Percentiles rank a stretch among this genome's conserved stretches.
Conservation (phyloP, 306 rosid species). For the Vachellia collinsii region DNA sequence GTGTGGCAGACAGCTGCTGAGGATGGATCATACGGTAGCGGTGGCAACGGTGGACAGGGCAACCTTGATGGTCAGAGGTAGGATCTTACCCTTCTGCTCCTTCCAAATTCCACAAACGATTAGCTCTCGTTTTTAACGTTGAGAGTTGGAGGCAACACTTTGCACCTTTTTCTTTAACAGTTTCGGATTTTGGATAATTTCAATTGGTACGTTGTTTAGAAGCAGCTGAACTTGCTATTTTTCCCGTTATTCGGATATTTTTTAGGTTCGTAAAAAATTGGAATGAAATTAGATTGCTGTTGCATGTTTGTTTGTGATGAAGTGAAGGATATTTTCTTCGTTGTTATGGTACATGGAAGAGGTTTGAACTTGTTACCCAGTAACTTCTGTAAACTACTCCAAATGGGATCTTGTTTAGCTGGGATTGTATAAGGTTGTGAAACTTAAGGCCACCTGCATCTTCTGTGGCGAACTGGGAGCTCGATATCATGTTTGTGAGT, state of each 20-base stretch:
- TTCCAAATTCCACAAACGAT: neutral
- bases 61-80: constrained; percentile 89
- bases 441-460: neutral
- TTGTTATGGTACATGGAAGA: neutral
- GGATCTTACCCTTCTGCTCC: neutral
- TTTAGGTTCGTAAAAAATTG: neutral
- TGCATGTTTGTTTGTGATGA: neutral
- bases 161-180: neutral
- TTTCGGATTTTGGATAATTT: neutral
- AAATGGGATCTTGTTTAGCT: neutral
- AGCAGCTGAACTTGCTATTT: neutral
- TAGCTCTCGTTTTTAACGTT: neutral
- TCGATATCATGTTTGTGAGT: constrained; percentile 2
- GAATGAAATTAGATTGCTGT: neutral
- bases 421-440: neutral
- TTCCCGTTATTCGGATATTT: neutral
- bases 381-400: neutral
- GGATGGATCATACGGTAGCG: constrained; percentile 72
- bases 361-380: neutral
- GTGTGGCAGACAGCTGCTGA: constrained; percentile 84
- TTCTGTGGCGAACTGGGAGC: neutral
- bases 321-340: neutral
- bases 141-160: neutral
- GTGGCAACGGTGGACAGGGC: constrained; percentile 68
- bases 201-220: neutral